phyloP scores from a whole-genome alignment of 768 basidiomycete genomes.

The Boletus subcaerulescens region DNA sequence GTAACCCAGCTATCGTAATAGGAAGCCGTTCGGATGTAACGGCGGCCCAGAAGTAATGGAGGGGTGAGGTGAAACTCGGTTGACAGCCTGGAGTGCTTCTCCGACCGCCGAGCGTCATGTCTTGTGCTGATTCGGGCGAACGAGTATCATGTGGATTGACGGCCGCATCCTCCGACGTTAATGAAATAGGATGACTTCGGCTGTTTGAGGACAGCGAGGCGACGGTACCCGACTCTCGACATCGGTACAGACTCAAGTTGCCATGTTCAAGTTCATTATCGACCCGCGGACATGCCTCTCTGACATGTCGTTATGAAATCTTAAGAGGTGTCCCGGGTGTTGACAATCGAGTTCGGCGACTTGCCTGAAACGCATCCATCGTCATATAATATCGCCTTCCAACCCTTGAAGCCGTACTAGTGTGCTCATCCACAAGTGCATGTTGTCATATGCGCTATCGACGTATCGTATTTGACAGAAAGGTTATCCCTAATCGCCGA shows the following conservation, averaged over 20 bases:
- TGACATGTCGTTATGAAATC: too few species aligned
- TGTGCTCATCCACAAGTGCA: not conserved
- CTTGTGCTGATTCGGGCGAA: not conserved
- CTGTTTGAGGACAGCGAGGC: constrained; percentile 2
- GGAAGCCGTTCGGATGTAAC: too few species aligned
- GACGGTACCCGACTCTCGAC: not conserved
- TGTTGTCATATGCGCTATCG: not conserved
- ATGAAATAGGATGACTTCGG: not conserved
- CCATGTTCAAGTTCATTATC: not conserved
- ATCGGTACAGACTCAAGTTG: not conserved
- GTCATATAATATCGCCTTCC: too few species aligned
- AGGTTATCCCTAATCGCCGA: constrained; percentile 14
- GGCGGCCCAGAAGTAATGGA: too few species aligned
- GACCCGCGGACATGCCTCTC: not conserved
- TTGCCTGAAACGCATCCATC: not conserved
- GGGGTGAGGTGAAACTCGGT: not conserved
- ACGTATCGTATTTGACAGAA: not conserved
- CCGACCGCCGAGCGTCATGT: not conserved
- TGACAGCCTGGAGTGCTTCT: too few species aligned
- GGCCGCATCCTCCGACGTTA: not conserved
- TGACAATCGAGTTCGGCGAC: not conserved
- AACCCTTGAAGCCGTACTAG: too few species aligned
- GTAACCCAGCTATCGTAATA: too few species aligned
- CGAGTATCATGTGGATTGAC: not conserved
- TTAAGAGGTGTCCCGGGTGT: too few species aligned